Percentiles rank a stretch among this genome's conserved stretches.
Conservation (phyloP, 106 monocot species). For the Dendrobium nobile region DNA sequence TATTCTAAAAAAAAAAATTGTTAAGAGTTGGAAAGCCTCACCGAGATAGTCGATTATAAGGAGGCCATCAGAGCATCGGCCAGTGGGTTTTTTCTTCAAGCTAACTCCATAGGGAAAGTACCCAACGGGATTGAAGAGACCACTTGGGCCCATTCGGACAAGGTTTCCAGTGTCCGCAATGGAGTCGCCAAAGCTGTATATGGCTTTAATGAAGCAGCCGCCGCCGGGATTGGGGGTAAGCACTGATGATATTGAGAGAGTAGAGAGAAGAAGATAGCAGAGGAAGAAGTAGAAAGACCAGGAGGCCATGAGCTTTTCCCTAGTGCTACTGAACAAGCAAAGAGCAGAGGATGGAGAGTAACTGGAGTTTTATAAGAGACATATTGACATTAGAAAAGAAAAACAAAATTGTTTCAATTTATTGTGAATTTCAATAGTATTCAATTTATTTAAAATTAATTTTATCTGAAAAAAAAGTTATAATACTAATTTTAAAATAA, state of each 20-base stretch:
- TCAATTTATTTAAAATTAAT: too few species aligned
- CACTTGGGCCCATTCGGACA: conserved; percentile 12
- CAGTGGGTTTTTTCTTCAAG: conserved; percentile 20
- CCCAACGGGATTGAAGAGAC: conserved; percentile 19
- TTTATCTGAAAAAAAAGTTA: too few species aligned
- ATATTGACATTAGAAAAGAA: too few species aligned
- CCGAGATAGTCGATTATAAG: conserved; percentile 50
- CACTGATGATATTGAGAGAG: too few species aligned
- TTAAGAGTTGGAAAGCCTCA: neutral
- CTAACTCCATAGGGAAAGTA: conserved; percentile 38
- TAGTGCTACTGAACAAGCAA: too few species aligned
- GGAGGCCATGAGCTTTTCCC: neutral
- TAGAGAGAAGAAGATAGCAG: neutral
- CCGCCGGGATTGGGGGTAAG: neutral
- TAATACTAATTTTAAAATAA: too few species aligned
- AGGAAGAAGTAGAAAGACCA: neutral
- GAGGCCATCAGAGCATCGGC: conserved; percentile 50
- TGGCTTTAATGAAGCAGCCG: conserved; percentile 27
- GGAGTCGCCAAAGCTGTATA: conserved; percentile 57
- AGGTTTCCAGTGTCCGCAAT: conserved; percentile 54
- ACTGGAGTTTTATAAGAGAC: too few species aligned
- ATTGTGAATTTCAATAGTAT: too few species aligned
- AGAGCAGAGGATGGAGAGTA: too few species aligned
- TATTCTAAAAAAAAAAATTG: neutral
- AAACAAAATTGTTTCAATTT: too few species aligned